phyloP scores from a whole-genome alignment of 2,329 filamentous ascomycete species.

The Cladophialophora immunda region DNA sequence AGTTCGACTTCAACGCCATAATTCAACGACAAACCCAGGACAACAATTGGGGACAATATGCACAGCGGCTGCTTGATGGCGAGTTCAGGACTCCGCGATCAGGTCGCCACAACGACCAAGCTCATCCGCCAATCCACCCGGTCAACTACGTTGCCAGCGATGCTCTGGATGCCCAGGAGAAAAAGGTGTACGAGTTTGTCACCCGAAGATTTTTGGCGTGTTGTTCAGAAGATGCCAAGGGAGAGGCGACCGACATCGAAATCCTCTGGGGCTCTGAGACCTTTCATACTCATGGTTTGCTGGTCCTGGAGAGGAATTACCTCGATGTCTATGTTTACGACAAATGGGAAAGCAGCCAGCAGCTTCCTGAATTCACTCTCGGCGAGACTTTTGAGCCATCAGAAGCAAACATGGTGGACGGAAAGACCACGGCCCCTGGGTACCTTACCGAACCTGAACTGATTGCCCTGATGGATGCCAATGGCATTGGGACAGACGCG shows the following conservation, averaged over 20 bases:
- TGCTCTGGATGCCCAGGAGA: constrained; percentile 72
- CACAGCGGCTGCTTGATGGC: constrained; percentile 69
- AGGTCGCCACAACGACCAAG: constrained; percentile 92
- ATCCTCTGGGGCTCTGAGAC: constrained; percentile 79
- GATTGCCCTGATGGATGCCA: constrained; percentile 96
- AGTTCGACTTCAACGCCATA: constrained; percentile 81
- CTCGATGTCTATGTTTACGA: constrained; percentile 96
- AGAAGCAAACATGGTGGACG: constrained; percentile 87
- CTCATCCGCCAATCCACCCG: constrained; percentile 95
- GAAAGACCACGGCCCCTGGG: constrained; percentile 83
- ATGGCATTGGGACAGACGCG: constrained; percentile 96
- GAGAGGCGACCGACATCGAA: constrained; percentile 83
- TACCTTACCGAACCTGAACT: constrained; percentile 96
- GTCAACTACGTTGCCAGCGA: constrained; percentile 78
- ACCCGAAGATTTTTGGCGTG: constrained; percentile 91
- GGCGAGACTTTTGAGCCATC: constrained; percentile 87
- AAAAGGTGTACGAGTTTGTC: constrained; percentile 89
- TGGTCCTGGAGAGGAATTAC: constrained; percentile 89
- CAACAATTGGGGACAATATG: constrained; percentile 79
- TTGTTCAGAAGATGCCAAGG: constrained; percentile 92
- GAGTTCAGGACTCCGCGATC: constrained; percentile 82
- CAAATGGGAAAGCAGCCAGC: constrained; percentile 88
- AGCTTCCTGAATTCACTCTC: constrained; percentile 79
- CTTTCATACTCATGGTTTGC: constrained; percentile 83
- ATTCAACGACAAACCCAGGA: constrained; percentile 85